Conservation (phyloP, 2,329 filamentous ascomycete species). For the Diaporthe velutina region DNA sequence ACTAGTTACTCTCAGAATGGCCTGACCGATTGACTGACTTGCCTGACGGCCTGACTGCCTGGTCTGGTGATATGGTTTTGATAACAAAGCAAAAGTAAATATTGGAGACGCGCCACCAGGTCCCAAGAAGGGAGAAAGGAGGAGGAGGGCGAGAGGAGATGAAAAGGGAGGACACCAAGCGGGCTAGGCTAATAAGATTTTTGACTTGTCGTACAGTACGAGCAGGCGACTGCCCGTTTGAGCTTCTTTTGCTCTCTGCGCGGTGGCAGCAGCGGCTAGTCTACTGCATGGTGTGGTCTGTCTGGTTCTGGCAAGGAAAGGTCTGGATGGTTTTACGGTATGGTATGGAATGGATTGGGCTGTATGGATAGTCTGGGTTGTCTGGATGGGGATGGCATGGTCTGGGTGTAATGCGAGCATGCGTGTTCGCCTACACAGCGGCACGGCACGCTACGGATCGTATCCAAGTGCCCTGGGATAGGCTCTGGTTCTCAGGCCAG, state of each 20-base stretch:
- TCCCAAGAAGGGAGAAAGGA: neutral
- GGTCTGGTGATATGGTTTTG: neutral
- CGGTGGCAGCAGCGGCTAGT: conserved; percentile 27
- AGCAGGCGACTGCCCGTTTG: conserved; percentile 19
- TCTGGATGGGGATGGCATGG: conserved; percentile 9
- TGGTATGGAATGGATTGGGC: neutral
- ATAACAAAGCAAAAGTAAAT: neutral
- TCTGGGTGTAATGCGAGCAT: conserved; percentile 8
- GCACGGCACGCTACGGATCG: no score
- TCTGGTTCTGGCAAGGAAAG: neutral
- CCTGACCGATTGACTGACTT: neutral
- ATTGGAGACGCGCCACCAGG: neutral
- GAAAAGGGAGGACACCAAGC: conserved; percentile 25
- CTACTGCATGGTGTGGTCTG: conserved; percentile 24
- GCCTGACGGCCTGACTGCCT: neutral
- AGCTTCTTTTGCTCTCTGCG: neutral
- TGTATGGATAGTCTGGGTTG: neutral
- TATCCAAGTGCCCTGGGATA: no score
- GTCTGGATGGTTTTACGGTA: neutral
- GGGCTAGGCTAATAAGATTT: conserved; percentile 30
- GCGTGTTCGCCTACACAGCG: no score
- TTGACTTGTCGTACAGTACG: conserved; percentile 21
- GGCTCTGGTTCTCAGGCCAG: no score
- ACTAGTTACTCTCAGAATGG: neutral
- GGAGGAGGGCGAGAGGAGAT: neutral